phyloP scores from a whole-genome alignment of 1,139 yeast species.

The Candida sanyaensis region DNA sequence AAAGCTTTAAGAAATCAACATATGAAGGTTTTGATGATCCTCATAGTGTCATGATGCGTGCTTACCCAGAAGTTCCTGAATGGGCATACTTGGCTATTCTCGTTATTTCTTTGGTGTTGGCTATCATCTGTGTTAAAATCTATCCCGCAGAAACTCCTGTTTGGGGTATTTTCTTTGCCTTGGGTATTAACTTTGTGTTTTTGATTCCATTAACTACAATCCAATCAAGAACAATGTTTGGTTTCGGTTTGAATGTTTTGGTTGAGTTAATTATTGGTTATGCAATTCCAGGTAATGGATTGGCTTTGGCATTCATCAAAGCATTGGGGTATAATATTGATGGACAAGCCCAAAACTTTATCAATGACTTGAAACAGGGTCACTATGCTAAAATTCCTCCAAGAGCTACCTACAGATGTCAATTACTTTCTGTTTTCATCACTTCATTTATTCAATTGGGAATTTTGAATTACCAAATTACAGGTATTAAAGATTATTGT shows the following conservation, averaged over 20 bases:
- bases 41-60: slow-evolving; percentile 55
- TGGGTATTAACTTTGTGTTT: slow-evolving; percentile 55
- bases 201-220: slow-evolving; percentile 52
- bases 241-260: slow-evolving; percentile 55
- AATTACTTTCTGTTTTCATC: slow-evolving; percentile 45
- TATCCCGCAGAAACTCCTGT: slow-evolving; percentile 54
- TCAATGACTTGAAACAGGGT: slow-evolving; percentile 56
- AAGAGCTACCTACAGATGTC: slow-evolving; percentile 60
- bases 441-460: slow-evolving; percentile 53
- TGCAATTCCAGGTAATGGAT: slow-evolving; percentile 62
- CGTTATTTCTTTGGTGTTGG: slow-evolving; percentile 48
- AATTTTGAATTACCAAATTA: slow-evolving; percentile 53
- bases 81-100: slow-evolving; percentile 55
- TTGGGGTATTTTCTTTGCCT: slow-evolving; percentile 59
- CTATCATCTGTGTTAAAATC: slow-evolving; percentile 46
- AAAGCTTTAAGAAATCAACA: slow-evolving; percentile 13
- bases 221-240: slow-evolving; percentile 52
- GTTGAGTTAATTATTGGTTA: slow-evolving; percentile 64
- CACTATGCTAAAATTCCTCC: slow-evolving; percentile 68
- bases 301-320: slow-evolving; percentile 58
- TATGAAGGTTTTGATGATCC: slow-evolving; percentile 43
- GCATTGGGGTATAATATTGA: slow-evolving; percentile 60
- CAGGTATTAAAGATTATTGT: slow-evolving; percentile 46
- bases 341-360: slow-evolving; percentile 58
- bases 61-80: slow-evolving; percentile 63